These are phyloP conservation scores for Candolleomyces efflorescens DNA, from an alignment of 768 basidiomycete genomes.

Conservation along the genomic window DNA sequence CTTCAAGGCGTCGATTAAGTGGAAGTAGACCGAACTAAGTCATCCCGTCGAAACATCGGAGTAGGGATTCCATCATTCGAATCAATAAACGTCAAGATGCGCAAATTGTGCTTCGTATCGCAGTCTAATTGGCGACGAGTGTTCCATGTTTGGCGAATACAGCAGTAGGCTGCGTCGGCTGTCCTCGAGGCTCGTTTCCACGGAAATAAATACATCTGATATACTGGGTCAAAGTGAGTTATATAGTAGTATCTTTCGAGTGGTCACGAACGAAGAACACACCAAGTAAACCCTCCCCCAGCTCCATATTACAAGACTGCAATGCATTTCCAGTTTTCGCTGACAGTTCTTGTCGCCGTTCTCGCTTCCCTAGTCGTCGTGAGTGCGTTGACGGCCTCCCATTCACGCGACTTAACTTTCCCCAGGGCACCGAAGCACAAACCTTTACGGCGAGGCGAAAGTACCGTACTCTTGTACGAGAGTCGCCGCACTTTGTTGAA, in stretches of 20 bases:
- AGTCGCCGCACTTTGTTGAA: conserved; percentile 20
- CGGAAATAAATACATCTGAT: not conserved
- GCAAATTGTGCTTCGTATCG: not conserved
- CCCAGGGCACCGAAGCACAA: conserved; percentile 11
- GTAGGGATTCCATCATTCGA: not conserved
- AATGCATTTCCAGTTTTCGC: not conserved
- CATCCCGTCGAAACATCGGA: conserved; percentile 3
- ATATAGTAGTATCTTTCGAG: not conserved
- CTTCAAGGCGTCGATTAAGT: not conserved
- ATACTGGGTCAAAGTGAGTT: not conserved
- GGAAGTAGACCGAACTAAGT: not conserved
- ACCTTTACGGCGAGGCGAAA: conserved; percentile 17
- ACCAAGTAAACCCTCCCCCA: not conserved
- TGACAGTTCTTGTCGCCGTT: not conserved
- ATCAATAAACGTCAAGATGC: not conserved
- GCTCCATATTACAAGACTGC: not conserved
- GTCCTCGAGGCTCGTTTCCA: not conserved
- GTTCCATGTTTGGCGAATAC: not conserved
- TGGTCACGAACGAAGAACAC: not conserved
- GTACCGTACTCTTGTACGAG: conserved; percentile 13
- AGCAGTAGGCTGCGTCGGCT: not conserved
- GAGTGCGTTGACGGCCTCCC: too few species aligned
- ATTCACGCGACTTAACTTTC: too few species aligned
- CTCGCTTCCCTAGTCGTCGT: not conserved
- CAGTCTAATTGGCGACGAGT: not conserved